Base-by-base conservation (phyloP, 2,329 filamentous ascomycete species). In the Hypoxylon sp. region DNA sequence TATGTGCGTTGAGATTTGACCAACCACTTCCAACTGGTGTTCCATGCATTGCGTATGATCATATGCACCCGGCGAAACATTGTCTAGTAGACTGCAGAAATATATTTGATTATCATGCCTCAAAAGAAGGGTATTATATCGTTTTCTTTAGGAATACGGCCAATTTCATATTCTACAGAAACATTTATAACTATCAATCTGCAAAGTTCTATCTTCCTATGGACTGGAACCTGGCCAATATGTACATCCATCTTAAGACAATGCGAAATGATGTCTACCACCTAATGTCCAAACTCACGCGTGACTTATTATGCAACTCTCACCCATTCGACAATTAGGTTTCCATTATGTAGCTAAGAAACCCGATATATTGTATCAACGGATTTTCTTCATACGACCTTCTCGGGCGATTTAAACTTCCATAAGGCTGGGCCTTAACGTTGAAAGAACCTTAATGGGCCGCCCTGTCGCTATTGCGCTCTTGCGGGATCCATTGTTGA, bases 1-100 rank as follows among this genome's bases (percentile, higher is more conserved):
- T 56, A 55, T 48, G 57, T 39, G 44, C 32, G 50, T 55, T 42
- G 39, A 52, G 54, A 59, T 65, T 65, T 53, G 29, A 32, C 47
- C 47, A 57, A 54, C 39, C 52, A 39, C 47, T 44, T 47, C n/a
- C 11, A 8, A n/a, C 17, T 62, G n/a, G 60, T 32, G 53, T 60
- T 27, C 51, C 35, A 47, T 62, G 53, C 62, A 62, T 65, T 48
- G 32, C 35, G 15, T 35, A 53, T 24, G 50, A 13, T 19, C 19
- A 37, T 21, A 5, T 42, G 13, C 37, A 15, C 19, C 11, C 21
- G 21, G 21, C 39, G 32, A 29, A 39, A 42, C 19, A 24, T 54
- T 39, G 51, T 24, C n/a, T 37, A 13, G 21, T n/a, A 31, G 47
- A 13, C 3, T 47, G 44, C 19, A 15, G 17, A 21, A 24, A 42